Evolutionary conservation across 2,329 filamentous ascomycete genomes (phyloP), one percentile per base, ranked within the genome.

Genomic region (Helicocarpus griseus): DNA sequence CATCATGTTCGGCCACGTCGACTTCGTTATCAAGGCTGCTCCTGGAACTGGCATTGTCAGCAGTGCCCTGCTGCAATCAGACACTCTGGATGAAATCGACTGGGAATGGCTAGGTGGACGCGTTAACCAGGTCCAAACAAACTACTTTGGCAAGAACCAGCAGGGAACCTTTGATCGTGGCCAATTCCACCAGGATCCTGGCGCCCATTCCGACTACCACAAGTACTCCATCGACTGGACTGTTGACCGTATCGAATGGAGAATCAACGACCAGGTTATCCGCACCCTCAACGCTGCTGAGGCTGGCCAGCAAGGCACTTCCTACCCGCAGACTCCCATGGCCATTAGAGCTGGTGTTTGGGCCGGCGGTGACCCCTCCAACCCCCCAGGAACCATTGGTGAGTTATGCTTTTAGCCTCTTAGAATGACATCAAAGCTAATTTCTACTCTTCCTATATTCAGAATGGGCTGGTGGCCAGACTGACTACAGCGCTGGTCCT

Each of bases 1-100:
- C 77, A 95, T 98, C 73, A 97, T 98, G 93, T 98, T 96, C 67
- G 93, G 93, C 59, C 86, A 85, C 57, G 87, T 96, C 64, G 86
- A 95, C 58, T 81, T 90, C 59, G 84, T 81, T 29, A 78, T 96
- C 74, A 90, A 91, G 71, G 83, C 88, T 24, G 89, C 93, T 8
- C 85, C 89, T 0, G 93, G 93, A 6, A 83, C 81, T 8, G 93
- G 93, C 54, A 96, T 98, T 61, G 90, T 98, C 58, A 95, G 88
- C 68, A 93, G 89, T 43, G 79, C 93, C 11, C 89, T 98, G 7
- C 75, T 98, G 57, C 85, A 95, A 71, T 96, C 90, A 13, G 91
- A 97, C 67, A 80, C 81, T 62, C 79, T 96, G 41, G 93, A 98
- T 69, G 93, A 98, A 73, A 95, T 98, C 63, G 93, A 98, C 68